Base-by-base conservation (phyloP, 2,329 filamentous ascomycete species). In the Colletotrichum tofieldiae region DNA sequence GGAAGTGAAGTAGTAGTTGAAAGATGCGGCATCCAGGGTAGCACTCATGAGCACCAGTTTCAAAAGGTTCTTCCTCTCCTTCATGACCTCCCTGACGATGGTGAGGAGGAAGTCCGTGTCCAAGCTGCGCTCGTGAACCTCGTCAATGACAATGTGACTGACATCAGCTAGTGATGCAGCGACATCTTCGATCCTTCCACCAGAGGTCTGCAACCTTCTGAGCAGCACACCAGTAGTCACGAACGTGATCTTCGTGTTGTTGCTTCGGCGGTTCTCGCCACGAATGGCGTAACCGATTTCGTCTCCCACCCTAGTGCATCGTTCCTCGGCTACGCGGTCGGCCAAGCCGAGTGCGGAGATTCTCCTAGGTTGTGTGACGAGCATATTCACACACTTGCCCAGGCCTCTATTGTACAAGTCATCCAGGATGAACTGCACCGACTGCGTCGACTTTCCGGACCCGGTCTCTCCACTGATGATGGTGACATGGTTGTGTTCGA, bases 401-500 rank as follows among this genome's bases (percentile, higher is more conserved):
- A 97, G 86, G 9, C 92, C 90, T 56, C 89, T 88, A 73, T 89
- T 87, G 77, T 98, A 97, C 74, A 98, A 85, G 77, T 98, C 94
- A 77, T 99, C 96, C 1, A 99, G 87, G 54, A 99, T 88, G 81
- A 98, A 99, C 81, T 99, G 96, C 43, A 98, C 94, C 2, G 94
- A 96, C 81, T 99, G 96, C 0, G 96, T 98, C 60, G 94, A 98
- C 82, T 99, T 99, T 79, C 96, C 96, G 23, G 94, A 98, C 65
- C 96, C 96, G 5, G 96, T 99, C 83, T 98, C 96, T 76, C 96
- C 96, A 54, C 95, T 97, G 77, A 99, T 96, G 77, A 99, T 98
- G 0, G 94, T 98, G 62, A 99, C 95, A 81, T 98, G 93, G 78
- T 96, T 91, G 5, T 87, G 85, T 52, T 88, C 88, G 60, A 99